Evolutionary conservation across 2,329 filamentous ascomycete species (phyloP).

Genomic region (Talaromyces sp.): DNA sequence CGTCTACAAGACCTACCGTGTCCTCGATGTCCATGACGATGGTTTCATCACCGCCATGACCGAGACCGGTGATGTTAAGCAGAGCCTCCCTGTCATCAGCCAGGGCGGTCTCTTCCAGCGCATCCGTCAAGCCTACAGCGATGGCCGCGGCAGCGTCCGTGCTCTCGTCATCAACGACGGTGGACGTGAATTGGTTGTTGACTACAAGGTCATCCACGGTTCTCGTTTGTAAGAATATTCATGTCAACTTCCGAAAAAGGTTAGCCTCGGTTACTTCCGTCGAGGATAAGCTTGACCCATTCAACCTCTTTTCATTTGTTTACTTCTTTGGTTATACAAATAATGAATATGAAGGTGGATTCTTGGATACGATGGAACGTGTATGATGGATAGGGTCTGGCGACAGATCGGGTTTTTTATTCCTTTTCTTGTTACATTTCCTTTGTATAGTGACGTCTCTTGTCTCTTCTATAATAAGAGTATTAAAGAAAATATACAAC

Average conservation of each 20-base stretch:
- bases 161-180: slow-evolving; percentile 93
- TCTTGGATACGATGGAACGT: slow-evolving; percentile 16
- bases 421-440: slow-evolving; percentile 14
- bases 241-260: slow-evolving; percentile 12
- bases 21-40: slow-evolving; percentile 91
- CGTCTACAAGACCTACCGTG: slow-evolving; percentile 99
- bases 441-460: slow-evolving; percentile 19
- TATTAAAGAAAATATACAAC: slow-evolving; percentile 10
- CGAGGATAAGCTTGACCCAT: background rate
- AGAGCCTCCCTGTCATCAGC: slow-evolving; percentile 86
- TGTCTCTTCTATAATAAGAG: slow-evolving; percentile 5
- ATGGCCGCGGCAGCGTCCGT: slow-evolving; percentile 88
- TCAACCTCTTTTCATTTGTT: slow-evolving; percentile 2
- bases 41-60: slow-evolving; percentile 89
- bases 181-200: slow-evolving; percentile 90
- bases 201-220: slow-evolving; percentile 97
- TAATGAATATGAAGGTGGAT: background rate
- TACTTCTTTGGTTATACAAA: background rate
- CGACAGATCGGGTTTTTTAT: background rate
- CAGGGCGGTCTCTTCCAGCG: slow-evolving; percentile 85
- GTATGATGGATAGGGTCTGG: slow-evolving; percentile 15
- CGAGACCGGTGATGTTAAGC: slow-evolving; percentile 98
- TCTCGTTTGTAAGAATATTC: slow-evolving; percentile 14
- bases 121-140: slow-evolving; percentile 78
- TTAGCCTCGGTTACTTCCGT: slow-evolving; percentile 14